Base-by-base conservation (phyloP, 2,329 filamentous ascomycete species). In the Nigrospora sphaerica region DNA sequence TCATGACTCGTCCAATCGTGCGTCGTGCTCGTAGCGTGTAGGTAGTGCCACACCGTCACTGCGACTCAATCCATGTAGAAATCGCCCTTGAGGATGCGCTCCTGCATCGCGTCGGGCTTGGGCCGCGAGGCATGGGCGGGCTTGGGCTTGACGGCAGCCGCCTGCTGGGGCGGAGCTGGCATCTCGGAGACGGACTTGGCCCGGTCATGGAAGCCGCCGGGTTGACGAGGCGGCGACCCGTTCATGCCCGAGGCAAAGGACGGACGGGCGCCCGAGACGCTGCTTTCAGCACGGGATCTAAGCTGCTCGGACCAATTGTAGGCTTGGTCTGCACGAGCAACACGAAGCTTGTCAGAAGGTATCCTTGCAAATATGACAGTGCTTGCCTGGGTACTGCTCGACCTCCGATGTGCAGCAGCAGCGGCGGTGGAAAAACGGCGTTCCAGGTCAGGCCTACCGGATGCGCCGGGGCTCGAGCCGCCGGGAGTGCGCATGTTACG, bases 261-360 rank as follows among this genome's bases (percentile, higher is more conserved):
- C 39, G 80, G 70, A 47, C 80, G 75, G 42, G 73, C 65, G 55
- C 74, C 75, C 38, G 76, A 68, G 48, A 84, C 76, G 59, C 81
- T 85, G 68, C 89, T 91, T 72, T 95, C 89, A 59, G 91, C 91
- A 64, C 91, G 86, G 61, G 84, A 86, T 68, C 90, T 88, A 75
- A 96, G 82, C 73, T 95, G 91, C 74, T 96, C 92, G 63, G 89
- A 88, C 86, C 92, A 95, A 71, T 95, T 95, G 78, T 95, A 95
- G 67, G 88, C 88, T 77, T 93, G 89, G 77, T 88, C 86, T 91
- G 80, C 70, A 69, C 76, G 78, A 72, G 69, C 67, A 60, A 66
- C 62, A 65, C 69, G 68, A 71, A 69, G 70, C 69, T 70, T 72
- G 82, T 86, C 78, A 86, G 83, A 82, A 78, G 72, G 66, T 67